Base-by-base conservation (phyloP, 441 rosid genomes). In the Gossypium gossypioides region DNA sequence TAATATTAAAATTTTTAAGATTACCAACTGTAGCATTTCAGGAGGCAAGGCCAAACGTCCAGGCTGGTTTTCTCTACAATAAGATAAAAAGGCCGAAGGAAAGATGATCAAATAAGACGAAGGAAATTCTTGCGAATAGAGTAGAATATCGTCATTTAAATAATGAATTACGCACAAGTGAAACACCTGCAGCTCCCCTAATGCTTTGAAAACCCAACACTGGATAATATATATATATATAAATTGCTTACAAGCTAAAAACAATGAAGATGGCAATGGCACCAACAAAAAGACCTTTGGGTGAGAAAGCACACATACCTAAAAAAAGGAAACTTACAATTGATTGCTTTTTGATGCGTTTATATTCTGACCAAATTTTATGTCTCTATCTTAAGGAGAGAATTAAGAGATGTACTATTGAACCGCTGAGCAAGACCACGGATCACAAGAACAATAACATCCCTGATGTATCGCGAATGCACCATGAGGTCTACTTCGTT, bases 401-500 rank as follows among this genome's bases (percentile, higher is more conserved):
- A 87, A 80, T 92, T 91, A 81, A 94, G 96, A 62, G 99, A 94
- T 48, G 97, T 94, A 82, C 99, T 94, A 74, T 94, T 94, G 82
- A 94, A 94, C 21, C 93, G 81, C 79, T 92, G 99, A 29, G 97
- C 99, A 76, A 94, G 85, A 76, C 99, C 97, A 12, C 97, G 89
- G 40, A 92, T 89, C 65, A 88, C 96, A 42, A 92, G 97, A 40
- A 87, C 93, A 25, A 86, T 78, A 25, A 94, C 86, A 77, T 94
- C 97, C 0, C 97, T 80, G 73, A 84, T 73, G 77, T 94, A 92
- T 68, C 91, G 86, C 13, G 99, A 92, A 66, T 86, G 91, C 64
- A 94, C 96, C 83, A 90, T 78, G 83, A 94, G 75, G 74, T 90
- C 96, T 54, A 84, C 92, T 82, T 87, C 97, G 63, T 83, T 84